Evolutionary conservation across 1,139 yeast species (phyloP), one percentile per base, ranked within the genome.

Genomic region (Yamadazyma triangularis): DNA sequence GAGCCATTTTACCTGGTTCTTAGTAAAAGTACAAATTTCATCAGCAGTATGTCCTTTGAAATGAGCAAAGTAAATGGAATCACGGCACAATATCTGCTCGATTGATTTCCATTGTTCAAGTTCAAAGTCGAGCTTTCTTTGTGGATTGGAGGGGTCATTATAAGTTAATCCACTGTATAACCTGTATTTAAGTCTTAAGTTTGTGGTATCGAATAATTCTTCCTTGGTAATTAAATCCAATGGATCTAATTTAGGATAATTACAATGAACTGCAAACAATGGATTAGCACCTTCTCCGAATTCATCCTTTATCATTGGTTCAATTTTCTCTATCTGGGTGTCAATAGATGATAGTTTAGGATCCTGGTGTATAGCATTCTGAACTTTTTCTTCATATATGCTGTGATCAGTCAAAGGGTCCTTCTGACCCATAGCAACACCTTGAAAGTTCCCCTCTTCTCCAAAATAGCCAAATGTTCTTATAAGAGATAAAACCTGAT

Each of bases 401-500:
- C 49, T 41, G 33, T 45, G 51, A 38, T 64, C 70, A n/a, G 30
- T 25, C 8, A 60, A 15, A 0, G 70, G 65, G 33, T 61, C 51
- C 25, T 53, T 60, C 38, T 64, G 70, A 2, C 64, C 67, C 69
- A 64, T 63, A 0, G 67, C 64, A 8, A 60, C 65, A 2, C 70
- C 70, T 18, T 58, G 54, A 32, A 56, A 63, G 3, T 45, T 36
- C 4, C 41, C 44, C 13, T 45, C 36, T 5, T 45, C 40, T 28
- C 56, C 59, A 13, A 41, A 23, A 33, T 60, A 60, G 1, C 71
- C 70, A 27, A 50, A 36, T 1, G 70, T 58, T 26, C 41, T 40
- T 14, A 64, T 58, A 32, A 42, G 53, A 2, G 66, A 55, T 32
- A 47, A 70, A 7, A 77, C 72, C 47, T 76, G 83, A 46, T 77